Conservation (phyloP, 305 asterid species). For the Fraxinus latifolia region DNA sequence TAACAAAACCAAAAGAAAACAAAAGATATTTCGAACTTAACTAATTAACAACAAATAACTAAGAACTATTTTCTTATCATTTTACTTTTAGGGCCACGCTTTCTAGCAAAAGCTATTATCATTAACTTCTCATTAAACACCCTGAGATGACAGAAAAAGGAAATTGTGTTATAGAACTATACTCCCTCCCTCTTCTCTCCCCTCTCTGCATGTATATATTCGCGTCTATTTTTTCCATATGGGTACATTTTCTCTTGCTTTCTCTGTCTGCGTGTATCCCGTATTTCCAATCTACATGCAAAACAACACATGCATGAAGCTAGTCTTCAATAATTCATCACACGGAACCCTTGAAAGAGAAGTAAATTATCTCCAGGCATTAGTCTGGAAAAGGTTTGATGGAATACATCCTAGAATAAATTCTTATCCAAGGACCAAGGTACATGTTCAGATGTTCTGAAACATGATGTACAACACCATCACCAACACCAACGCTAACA, state of each 20-base stretch:
- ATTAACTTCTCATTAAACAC: background rate
- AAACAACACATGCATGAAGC: constrained; percentile 1
- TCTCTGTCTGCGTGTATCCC: background rate
- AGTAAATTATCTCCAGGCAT: background rate
- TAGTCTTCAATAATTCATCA: background rate
- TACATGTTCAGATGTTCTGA: background rate
- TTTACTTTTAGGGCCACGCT: background rate
- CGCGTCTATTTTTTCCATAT: background rate
- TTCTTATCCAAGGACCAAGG: background rate
- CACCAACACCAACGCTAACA: background rate
- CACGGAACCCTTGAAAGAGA: background rate
- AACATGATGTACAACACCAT: background rate
- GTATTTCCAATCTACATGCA: background rate
- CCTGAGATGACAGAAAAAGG: background rate
- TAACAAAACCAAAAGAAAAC: background rate
- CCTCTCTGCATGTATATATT: background rate
- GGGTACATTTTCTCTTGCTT: background rate
- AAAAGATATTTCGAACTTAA: background rate
- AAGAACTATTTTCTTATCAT: background rate
- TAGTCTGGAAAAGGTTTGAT: background rate
- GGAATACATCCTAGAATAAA: background rate
- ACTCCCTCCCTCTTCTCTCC: background rate
- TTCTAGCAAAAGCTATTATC: background rate
- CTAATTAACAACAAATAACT: background rate
- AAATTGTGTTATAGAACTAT: background rate